A percentile compares a stretch with the other conserved stretches of the same genome.
phyloP scores from a whole-genome alignment of 1,139 yeast species.

The Protomyces inouyei region DNA sequence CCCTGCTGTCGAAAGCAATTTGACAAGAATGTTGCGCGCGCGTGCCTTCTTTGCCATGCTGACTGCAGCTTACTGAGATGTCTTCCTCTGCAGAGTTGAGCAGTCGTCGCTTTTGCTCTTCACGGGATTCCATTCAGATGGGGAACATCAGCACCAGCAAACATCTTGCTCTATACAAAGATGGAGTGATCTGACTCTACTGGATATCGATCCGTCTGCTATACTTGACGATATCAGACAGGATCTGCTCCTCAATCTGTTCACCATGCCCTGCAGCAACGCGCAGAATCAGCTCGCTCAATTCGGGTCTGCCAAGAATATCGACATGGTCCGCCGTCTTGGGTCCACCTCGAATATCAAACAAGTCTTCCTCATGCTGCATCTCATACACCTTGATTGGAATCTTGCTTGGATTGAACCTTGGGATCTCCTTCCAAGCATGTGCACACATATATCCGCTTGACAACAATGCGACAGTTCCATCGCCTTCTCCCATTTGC shows the following conservation, averaged over 20 bases:
- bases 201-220: conserved; percentile 8
- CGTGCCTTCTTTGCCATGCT: conserved; percentile 23
- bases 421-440: conserved; percentile 34
- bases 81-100: neutral
- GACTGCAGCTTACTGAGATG: neutral
- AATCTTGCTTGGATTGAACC: conserved; percentile 75
- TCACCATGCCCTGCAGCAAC: conserved; percentile 80
- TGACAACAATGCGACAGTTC: conserved; percentile 81
- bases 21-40: conserved; percentile 25
- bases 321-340: conserved; percentile 98
- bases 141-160: neutral
- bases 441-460: conserved; percentile 46
- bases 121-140: neutral
- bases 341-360: conserved; percentile 95
- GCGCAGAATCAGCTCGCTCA: conserved; percentile 68
- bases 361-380: conserved; percentile 85
- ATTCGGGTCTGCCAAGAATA: conserved; percentile 84
- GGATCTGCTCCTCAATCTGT: conserved; percentile 54
- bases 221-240: conserved; percentile 53
- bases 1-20: conserved; percentile 30
- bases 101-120: neutral
- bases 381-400: conserved; percentile 80
- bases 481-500: conserved; percentile 86
- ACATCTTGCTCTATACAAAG: neutral
- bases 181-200: neutral